A percentile compares a stretch with the other conserved stretches of the same genome.
Conservation (phyloP, 2,329 filamentous ascomycete species). For the Aspergillus spinulosporus region DNA sequence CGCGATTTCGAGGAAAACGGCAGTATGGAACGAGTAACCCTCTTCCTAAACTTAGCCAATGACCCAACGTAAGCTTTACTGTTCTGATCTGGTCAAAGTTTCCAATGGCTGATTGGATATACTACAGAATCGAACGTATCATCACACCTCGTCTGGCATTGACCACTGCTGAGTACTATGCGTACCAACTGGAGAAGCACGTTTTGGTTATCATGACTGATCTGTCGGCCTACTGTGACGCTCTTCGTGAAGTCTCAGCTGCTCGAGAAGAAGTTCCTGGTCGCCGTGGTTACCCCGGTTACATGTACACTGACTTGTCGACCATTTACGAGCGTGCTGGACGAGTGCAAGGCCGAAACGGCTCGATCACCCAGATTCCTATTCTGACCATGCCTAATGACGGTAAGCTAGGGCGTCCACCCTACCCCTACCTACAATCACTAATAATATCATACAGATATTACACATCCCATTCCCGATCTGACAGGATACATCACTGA, state of each 20-base stretch:
- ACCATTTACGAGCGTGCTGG: constrained; percentile 99
- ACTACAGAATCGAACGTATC: constrained; percentile 88
- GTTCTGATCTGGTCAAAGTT: neutral
- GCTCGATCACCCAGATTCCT: constrained; percentile 98
- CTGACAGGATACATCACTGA: constrained; percentile 99
- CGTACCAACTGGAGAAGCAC: constrained; percentile 99
- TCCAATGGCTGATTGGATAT: constrained; percentile 8
- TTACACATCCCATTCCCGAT: constrained; percentile 98
- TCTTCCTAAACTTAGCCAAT: constrained; percentile 99
- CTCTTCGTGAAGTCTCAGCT: constrained; percentile 95
- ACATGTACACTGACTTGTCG: constrained; percentile 99
- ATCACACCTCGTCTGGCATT: constrained; percentile 97
- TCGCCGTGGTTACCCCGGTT: constrained; percentile 98
- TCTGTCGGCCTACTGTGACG: constrained; percentile 96
- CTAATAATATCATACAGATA: constrained; percentile 58
- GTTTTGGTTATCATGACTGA: constrained; percentile 98
- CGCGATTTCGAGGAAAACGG: constrained; percentile 99
- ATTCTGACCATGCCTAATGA: constrained; percentile 99
- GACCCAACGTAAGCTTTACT: constrained; percentile 78
- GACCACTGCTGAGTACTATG: constrained; percentile 98
- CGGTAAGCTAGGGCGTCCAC: constrained; percentile 48
- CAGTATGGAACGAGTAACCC: constrained; percentile 91
- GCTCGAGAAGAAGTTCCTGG: constrained; percentile 98
- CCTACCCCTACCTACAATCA: neutral
- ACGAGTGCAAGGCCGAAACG: constrained; percentile 93